Percentiles rank a stretch among this genome's conserved stretches.
Conservation (phyloP, 2,329 filamentous ascomycete species). For the Ascochyta rabiei region DNA sequence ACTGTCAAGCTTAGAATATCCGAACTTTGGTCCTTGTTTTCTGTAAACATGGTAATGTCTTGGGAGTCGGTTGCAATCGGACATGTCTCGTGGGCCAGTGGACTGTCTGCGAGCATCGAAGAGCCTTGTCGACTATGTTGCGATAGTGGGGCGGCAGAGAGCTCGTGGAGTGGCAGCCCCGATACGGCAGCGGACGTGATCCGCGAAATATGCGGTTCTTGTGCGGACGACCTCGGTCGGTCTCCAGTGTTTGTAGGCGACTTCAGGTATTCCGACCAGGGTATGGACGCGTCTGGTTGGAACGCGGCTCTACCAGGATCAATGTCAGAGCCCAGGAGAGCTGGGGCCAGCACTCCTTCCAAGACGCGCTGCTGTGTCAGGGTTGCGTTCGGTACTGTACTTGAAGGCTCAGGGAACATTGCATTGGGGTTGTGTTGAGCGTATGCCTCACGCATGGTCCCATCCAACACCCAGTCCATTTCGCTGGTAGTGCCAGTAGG, state of each 20-base stretch:
- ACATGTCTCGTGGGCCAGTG: slow-evolving; percentile 8
- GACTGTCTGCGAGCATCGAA: slow-evolving; percentile 9
- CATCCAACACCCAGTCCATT: slow-evolving; percentile 33
- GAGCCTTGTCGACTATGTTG: slow-evolving; percentile 16
- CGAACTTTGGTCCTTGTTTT: not conserved
- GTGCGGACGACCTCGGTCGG: slow-evolving; percentile 16
- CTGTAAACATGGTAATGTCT: not conserved
- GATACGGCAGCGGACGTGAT: not conserved
- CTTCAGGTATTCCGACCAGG: slow-evolving; percentile 46
- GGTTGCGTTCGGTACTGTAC: slow-evolving; percentile 51
- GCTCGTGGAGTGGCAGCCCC: not conserved
- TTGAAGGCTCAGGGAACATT: slow-evolving; percentile 51
- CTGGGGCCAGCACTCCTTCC: slow-evolving; percentile 39
- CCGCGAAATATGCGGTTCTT: slow-evolving; percentile 3
- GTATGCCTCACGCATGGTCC: slow-evolving; percentile 46
- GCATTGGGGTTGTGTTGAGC: slow-evolving; percentile 47
- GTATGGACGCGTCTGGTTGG: slow-evolving; percentile 40
- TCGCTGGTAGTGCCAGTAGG: not conserved
- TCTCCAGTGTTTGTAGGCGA: slow-evolving; percentile 20
- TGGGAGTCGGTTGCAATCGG: not conserved
- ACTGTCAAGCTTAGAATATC: not conserved
- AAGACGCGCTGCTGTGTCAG: slow-evolving; percentile 50
- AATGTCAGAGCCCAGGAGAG: slow-evolving; percentile 30
- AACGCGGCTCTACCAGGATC: slow-evolving; percentile 20
- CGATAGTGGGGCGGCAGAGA: not conserved